These are phyloP conservation scores for Neocucurbitaria cava DNA, from an alignment of 2,329 filamentous ascomycete genomes.

Conservation along the genomic window DNA sequence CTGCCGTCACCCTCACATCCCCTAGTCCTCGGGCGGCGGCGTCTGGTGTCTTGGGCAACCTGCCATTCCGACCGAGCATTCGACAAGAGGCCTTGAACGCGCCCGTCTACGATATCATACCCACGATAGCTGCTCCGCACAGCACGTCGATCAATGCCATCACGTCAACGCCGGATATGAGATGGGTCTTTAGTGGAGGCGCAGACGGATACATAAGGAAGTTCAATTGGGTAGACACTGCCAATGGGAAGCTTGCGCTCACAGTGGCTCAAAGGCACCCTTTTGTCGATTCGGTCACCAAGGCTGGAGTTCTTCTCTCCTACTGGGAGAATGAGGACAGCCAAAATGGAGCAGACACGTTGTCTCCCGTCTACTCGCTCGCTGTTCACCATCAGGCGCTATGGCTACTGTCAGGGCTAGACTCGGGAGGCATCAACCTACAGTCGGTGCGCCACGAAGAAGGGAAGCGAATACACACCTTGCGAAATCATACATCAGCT, in stretches of 20 bases:
- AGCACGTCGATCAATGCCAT: constrained; percentile 95
- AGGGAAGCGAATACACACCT: constrained; percentile 82
- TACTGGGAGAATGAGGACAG: constrained; percentile 99
- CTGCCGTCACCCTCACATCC: constrained; percentile 57
- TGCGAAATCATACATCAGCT: constrained; percentile 86
- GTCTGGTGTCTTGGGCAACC: constrained; percentile 38
- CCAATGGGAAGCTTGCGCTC: constrained; percentile 90
- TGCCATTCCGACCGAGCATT: constrained; percentile 66
- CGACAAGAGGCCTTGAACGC: constrained; percentile 81
- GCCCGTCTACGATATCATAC: constrained; percentile 88
- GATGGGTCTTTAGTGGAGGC: constrained; percentile 93
- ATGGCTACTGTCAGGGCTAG: constrained; percentile 89
- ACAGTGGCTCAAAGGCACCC: constrained; percentile 96
- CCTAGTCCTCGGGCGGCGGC: constrained; percentile 52
- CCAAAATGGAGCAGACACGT: constrained; percentile 58
- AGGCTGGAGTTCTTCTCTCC: constrained; percentile 90
- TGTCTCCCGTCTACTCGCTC: constrained; percentile 94
- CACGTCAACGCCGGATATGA: constrained; percentile 88
- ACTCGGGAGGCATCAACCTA: constrained; percentile 90
- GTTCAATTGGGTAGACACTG: constrained; percentile 93
- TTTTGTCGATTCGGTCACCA: constrained; percentile 96
- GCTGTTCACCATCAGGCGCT: constrained; percentile 88
- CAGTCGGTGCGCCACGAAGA: constrained; percentile 95
- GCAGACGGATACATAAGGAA: constrained; percentile 96
- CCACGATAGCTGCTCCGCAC: constrained; percentile 95